These are phyloP conservation scores for Tolypocladium cylindrosporum DNA, from an alignment of 2,329 filamentous ascomycete species.

Conservation along the genomic window DNA sequence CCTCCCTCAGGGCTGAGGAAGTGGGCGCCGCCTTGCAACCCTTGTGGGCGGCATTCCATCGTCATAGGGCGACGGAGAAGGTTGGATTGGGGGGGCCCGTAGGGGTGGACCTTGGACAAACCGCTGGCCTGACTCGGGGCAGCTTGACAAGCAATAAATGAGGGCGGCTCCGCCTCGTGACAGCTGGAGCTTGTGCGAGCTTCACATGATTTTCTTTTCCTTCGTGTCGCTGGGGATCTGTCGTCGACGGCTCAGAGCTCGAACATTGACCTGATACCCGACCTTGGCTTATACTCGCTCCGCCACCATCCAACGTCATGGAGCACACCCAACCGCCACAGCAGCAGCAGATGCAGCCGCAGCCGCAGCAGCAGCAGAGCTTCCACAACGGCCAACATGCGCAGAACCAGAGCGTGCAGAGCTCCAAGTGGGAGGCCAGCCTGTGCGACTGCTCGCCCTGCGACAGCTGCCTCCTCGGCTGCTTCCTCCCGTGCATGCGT, in stretches of 20 bases:
- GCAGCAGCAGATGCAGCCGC: too few species aligned
- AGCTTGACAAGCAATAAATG: neutral
- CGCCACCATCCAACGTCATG: neutral
- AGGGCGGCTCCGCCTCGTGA: neutral
- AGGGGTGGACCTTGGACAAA: too few species aligned
- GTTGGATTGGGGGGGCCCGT: neutral
- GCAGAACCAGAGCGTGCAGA: neutral
- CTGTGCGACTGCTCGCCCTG: conserved; percentile 31
- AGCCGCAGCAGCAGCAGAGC: too few species aligned
- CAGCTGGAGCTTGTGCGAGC: neutral
- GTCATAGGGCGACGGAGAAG: neutral
- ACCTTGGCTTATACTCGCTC: too few species aligned
- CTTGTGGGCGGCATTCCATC: neutral
- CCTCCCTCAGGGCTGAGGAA: neutral
- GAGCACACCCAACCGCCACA: neutral
- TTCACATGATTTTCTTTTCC: neutral
- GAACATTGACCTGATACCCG: neutral
- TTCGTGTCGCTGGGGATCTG: neutral
- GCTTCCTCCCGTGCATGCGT: conserved; percentile 34
- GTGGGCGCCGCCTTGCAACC: neutral
- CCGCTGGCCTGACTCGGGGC: neutral
- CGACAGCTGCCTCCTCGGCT: conserved; percentile 26
- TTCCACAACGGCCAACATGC: conserved; percentile 7
- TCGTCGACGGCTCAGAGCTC: neutral
- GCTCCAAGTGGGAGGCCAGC: conserved; percentile 25